Percentiles rank a stretch among this genome's conserved stretches.
Evolutionary conservation across 108 stramenopile genomes (phyloP).

Genomic region (Aurantiochytrium sp.): DNA sequence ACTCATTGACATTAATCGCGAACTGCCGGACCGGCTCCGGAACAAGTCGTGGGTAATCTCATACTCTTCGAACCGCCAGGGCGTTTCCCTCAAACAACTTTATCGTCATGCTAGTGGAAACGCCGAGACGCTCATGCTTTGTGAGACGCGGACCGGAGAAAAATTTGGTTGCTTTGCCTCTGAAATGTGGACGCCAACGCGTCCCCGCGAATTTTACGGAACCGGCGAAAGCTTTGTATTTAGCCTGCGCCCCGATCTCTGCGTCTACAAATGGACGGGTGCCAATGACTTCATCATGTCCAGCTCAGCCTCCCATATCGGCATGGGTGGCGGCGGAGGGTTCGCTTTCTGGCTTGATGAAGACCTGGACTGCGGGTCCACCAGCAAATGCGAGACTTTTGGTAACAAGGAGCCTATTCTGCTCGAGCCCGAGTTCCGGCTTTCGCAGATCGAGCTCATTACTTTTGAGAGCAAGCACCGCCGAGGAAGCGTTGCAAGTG

Average conservation of each 20-base stretch:
- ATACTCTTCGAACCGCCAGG: neutral
- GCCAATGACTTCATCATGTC: neutral
- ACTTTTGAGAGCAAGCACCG: neutral
- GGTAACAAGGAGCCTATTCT: neutral
- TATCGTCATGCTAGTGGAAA: neutral
- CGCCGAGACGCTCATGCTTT: neutral
- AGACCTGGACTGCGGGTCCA: neutral
- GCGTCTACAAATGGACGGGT: neutral
- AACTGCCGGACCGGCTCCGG: neutral
- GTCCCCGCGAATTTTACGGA: neutral
- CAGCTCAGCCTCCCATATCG: neutral
- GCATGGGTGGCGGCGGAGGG: slow-evolving; percentile 2
- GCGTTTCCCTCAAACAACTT: neutral
- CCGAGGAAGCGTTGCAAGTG: too few species aligned
- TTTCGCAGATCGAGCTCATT: neutral
- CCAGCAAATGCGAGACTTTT: neutral
- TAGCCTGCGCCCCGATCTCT: neutral
- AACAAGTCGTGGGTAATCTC: neutral
- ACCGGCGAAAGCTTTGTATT: slow-evolving; percentile 14
- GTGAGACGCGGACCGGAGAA: neutral
- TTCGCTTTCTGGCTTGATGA: neutral
- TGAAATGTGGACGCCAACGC: neutral
- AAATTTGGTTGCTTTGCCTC: neutral
- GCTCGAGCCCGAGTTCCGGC: neutral
- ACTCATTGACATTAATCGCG: neutral